These are phyloP conservation scores for Cladophialophora bantiana DNA, from an alignment of 2,329 filamentous ascomycete species.

Conservation along the genomic window DNA sequence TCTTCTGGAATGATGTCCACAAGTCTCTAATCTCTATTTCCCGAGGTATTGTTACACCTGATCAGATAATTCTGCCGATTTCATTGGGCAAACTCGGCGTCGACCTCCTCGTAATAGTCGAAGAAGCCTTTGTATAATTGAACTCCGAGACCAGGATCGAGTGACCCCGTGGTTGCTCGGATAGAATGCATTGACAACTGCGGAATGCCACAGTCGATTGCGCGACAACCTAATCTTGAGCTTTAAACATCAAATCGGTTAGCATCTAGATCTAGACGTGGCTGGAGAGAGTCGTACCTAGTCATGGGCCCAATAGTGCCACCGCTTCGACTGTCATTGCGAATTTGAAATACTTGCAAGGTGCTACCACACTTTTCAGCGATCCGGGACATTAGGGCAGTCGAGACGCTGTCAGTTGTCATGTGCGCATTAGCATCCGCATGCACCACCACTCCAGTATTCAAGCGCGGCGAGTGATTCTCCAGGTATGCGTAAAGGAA, in stretches of 20 bases:
- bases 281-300: background rate
- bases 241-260: slow-evolving; percentile 49
- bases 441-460: slow-evolving; percentile 81
- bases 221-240: slow-evolving; percentile 77
- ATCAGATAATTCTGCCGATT: background rate
- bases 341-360: slow-evolving; percentile 90
- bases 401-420: slow-evolving; percentile 89
- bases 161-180: slow-evolving; percentile 81
- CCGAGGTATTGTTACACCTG: background rate
- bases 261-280: background rate
- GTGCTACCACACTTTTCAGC: slow-evolving; percentile 75
- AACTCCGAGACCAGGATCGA: slow-evolving; percentile 87
- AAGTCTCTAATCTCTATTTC: background rate
- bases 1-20: background rate
- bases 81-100: slow-evolving; percentile 71
- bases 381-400: slow-evolving; percentile 78
- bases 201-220: slow-evolving; percentile 86
- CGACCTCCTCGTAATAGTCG: slow-evolving; percentile 83
- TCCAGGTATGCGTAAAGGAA: slow-evolving; percentile 84
- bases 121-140: slow-evolving; percentile 90
- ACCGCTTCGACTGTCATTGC: slow-evolving; percentile 87
- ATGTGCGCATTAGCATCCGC: slow-evolving; percentile 92
- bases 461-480: slow-evolving; percentile 85
- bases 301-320: slow-evolving; percentile 96
- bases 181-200: slow-evolving; percentile 96